phyloP scores from a whole-genome alignment of 2,329 filamentous ascomycete genomes.

The Hymenoscyphus repandus region DNA sequence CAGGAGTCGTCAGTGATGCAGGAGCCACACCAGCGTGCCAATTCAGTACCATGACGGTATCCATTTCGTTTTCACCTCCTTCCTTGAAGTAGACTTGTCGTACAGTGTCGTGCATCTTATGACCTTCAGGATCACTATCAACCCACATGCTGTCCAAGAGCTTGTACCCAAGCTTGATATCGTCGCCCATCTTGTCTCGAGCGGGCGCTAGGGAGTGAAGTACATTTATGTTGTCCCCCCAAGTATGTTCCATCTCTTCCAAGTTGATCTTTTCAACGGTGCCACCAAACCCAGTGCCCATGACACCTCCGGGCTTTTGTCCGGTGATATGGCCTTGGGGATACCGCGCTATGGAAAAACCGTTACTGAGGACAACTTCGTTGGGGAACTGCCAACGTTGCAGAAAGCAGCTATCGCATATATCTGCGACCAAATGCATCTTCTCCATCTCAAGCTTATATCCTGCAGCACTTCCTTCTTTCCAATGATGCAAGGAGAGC shows the following conservation, averaged over 20 bases:
- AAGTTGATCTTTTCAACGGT: slow-evolving; percentile 22
- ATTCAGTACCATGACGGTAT: slow-evolving; percentile 26
- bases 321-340: slow-evolving; percentile 19
- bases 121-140: slow-evolving; percentile 30
- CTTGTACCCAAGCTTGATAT: slow-evolving; percentile 52
- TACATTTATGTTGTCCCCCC: slow-evolving; percentile 40
- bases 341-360: slow-evolving; percentile 40
- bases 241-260: slow-evolving; percentile 37
- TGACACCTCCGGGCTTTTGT: slow-evolving; percentile 13
- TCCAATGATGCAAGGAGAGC: slow-evolving; percentile 30
- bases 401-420: slow-evolving; percentile 37
- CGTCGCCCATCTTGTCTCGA: slow-evolving; percentile 44
- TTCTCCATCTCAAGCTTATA: slow-evolving; percentile 30
- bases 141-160: slow-evolving; percentile 42
- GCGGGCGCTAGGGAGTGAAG: slow-evolving; percentile 46
- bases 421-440: slow-evolving; percentile 27
- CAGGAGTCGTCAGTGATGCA: not conserved
- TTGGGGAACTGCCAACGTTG: slow-evolving; percentile 41
- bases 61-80: slow-evolving; percentile 16
- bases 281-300: slow-evolving; percentile 16
- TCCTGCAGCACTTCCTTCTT: slow-evolving; percentile 23
- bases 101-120: slow-evolving; percentile 12
- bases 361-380: slow-evolving; percentile 40
- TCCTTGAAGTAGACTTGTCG: slow-evolving; percentile 25
- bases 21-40: slow-evolving; percentile 14